Conservation (phyloP, 179 eudicot species). For the Spergularia azorica region DNA sequence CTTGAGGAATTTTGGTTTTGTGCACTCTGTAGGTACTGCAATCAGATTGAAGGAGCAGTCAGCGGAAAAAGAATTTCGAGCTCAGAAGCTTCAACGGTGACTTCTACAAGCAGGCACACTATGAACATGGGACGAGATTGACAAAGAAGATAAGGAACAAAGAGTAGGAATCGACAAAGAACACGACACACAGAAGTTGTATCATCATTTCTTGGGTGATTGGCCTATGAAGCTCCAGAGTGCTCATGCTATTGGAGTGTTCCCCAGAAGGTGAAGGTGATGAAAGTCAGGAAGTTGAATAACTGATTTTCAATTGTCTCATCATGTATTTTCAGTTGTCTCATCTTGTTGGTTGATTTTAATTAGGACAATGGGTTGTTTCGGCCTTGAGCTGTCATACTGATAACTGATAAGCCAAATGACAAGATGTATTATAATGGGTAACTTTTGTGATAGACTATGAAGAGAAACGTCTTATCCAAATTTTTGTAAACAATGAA, state of each 20-base stretch:
- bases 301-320: background rate
- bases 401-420: too few species aligned
- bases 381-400: too few species aligned
- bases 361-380: too few species aligned
- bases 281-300: background rate
- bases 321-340: too few species aligned
- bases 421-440: too few species aligned
- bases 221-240: constrained; percentile 2
- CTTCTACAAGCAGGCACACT: background rate
- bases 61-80: background rate
- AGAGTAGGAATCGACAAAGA: background rate
- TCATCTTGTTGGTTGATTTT: too few species aligned
- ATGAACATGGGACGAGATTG: background rate
- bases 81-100: constrained; percentile 5
- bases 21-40: constrained; percentile 10
- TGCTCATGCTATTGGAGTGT: background rate
- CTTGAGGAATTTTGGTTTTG: background rate
- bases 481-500: too few species aligned
- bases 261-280: constrained; percentile 11
- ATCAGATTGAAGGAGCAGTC: constrained; percentile 13
- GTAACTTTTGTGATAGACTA: too few species aligned
- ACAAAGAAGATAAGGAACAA: background rate
- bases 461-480: too few species aligned
- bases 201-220: constrained; percentile 25
- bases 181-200: constrained; percentile 10